phyloP scores from a whole-genome alignment of 169 alveolate genomes.

The Plasmodium gaboni region DNA sequence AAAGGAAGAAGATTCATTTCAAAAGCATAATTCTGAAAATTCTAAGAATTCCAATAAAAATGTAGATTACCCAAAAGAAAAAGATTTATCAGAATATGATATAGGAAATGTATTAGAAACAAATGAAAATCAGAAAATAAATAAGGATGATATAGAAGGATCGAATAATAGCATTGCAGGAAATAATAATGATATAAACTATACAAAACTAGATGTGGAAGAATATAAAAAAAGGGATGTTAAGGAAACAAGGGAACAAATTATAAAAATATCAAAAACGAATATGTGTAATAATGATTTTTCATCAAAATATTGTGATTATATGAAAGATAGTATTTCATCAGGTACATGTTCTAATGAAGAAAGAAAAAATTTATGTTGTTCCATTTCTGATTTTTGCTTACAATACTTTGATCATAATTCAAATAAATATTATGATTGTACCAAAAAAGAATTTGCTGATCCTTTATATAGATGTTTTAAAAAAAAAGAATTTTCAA shows the following conservation, averaged over 20 bases:
- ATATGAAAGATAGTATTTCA: conserved; percentile 36
- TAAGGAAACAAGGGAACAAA: conserved; percentile 43
- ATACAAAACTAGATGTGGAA: conserved; percentile 17
- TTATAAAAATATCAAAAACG: conserved; percentile 29
- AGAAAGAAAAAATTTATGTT: conserved; percentile 31
- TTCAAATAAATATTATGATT: conserved; percentile 60
- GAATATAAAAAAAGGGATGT: conserved; percentile 35
- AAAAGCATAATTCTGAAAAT: conserved; percentile 15
- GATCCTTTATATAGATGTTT: conserved; percentile 54
- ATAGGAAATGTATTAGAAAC: no score
- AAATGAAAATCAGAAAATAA: not conserved
- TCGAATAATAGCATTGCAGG: conserved; percentile 6
- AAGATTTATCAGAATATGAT: not conserved
- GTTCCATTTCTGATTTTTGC: conserved; percentile 68
- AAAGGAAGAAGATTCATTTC: not conserved
- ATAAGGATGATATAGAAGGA: not conserved
- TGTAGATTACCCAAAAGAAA: not conserved
- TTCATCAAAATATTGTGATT: conserved; percentile 69
- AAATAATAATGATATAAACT: conserved; percentile 7
- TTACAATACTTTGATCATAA: conserved; percentile 48
- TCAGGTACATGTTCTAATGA: conserved; percentile 50
- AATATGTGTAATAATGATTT: conserved; percentile 28
- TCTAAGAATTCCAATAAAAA: not conserved
- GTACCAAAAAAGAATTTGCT: conserved; percentile 47
- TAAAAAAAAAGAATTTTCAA: conserved; percentile 27